Conservation (phyloP, 2,329 filamentous ascomycete species). For the Aspergillus bombycis region DNA sequence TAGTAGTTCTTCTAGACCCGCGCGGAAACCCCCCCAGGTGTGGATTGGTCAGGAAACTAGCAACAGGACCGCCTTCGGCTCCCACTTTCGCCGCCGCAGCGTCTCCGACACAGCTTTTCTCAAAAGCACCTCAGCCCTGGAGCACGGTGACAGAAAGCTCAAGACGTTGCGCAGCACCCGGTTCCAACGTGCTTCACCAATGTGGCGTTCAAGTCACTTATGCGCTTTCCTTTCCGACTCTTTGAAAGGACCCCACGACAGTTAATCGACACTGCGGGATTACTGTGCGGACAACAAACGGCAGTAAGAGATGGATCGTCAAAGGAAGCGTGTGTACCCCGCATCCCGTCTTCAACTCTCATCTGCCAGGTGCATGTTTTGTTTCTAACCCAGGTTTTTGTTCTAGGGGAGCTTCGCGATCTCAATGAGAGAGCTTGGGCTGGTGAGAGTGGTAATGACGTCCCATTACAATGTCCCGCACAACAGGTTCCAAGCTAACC, state of each 20-base stretch:
- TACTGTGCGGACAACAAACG: constrained; percentile 18
- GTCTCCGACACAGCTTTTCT: constrained; percentile 15
- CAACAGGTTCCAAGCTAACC: constrained; percentile 16
- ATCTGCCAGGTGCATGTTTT: neutral
- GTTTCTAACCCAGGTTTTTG: constrained; percentile 7
- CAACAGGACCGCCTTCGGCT: constrained; percentile 18
- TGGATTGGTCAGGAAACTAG: neutral
- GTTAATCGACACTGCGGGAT: constrained; percentile 28
- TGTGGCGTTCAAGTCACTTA: constrained; percentile 43
- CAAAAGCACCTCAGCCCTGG: constrained; percentile 4
- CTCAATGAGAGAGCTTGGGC: constrained; percentile 87
- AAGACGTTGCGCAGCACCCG: constrained; percentile 19
- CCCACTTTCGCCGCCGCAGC: constrained; percentile 19
- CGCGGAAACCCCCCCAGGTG: neutral
- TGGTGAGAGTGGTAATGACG: constrained; percentile 73
- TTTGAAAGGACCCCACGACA: constrained; percentile 40
- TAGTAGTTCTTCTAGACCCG: neutral
- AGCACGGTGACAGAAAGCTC: constrained; percentile 10
- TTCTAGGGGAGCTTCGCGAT: constrained; percentile 81
- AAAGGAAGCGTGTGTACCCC: constrained; percentile 50
- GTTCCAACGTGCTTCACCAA: constrained; percentile 28
- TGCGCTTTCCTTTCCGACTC: constrained; percentile 39
- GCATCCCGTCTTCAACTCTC: neutral
- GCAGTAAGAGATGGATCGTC: constrained; percentile 50
- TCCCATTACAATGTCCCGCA: constrained; percentile 9